These are phyloP conservation scores for Crepidotus sp. DNA, from an alignment of 1,284 basidiomycete species.

Conservation along the genomic window DNA sequence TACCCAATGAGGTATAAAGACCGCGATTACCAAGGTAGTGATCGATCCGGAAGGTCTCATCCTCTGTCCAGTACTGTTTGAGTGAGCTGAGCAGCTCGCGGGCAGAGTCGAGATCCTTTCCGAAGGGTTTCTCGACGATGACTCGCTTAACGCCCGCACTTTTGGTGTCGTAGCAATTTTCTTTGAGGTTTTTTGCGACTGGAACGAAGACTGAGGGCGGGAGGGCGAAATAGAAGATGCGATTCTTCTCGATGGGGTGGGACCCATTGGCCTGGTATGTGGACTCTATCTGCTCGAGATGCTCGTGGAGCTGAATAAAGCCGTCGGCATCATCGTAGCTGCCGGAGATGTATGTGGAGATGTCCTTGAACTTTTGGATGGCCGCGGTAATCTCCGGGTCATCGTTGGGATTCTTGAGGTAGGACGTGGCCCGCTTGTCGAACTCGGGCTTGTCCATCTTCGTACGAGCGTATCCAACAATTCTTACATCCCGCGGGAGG, in stretches of 20 bases:
- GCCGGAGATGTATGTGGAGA: conserved; percentile 78
- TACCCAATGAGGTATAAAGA: too few relatives aligned
- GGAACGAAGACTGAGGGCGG: conserved; percentile 90
- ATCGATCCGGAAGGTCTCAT: conserved; percentile 96
- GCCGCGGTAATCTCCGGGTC: conserved; percentile 47
- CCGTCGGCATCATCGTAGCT: conserved; percentile 78
- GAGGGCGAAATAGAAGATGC: conserved; percentile 90
- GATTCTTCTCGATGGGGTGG: conserved; percentile 47
- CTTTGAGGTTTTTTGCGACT: conserved; percentile 76
- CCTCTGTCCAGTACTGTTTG: conserved; percentile 85
- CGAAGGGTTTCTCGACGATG: conserved; percentile 96
- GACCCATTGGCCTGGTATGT: conserved; percentile 38
- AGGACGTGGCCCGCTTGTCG: conserved; percentile 72
- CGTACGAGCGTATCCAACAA: conserved; percentile 92
- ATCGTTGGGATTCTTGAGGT: conserved; percentile 74
- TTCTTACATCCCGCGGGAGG: conserved; percentile 77
- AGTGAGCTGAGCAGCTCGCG: conserved; percentile 70
- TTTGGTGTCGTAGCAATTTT: conserved; percentile 64
- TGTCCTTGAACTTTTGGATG: conserved; percentile 74
- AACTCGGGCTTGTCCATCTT: conserved; percentile 89
- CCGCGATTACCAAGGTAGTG: conserved; percentile 71
- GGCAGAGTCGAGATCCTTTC: conserved; percentile 86
- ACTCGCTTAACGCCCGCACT: conserved; percentile 72
- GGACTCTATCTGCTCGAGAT: conserved; percentile 72
- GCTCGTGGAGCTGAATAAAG: conserved; percentile 69